Conservation (phyloP, 73 alveolate genomes). For the Paramecium sonneborni region DNA sequence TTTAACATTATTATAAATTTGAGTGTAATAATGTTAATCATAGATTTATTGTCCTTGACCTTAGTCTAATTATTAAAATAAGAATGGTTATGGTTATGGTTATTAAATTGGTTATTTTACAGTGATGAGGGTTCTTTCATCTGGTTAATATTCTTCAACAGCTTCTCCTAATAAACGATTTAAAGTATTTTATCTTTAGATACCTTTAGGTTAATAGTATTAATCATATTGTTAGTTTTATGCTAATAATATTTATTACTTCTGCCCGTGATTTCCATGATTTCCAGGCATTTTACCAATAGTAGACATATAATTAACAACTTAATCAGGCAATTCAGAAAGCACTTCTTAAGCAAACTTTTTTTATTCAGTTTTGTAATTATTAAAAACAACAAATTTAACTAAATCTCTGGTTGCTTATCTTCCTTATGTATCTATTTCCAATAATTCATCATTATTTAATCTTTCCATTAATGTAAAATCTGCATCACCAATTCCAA, state of each 20-base stretch:
- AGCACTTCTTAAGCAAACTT: conserved; percentile 62
- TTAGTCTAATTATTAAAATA: background rate
- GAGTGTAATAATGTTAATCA: background rate
- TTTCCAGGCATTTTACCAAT: background rate
- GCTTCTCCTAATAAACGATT: background rate
- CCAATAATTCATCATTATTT: conserved; percentile 58
- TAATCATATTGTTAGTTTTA: background rate
- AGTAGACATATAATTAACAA: conserved; percentile 31
- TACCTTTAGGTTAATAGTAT: background rate
- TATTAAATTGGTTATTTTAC: background rate
- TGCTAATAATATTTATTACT: background rate
- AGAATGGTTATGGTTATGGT: too few relatives aligned
- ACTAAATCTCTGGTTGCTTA: conserved; percentile 67
- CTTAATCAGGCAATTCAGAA: conserved; percentile 69
- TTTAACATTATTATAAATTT: background rate
- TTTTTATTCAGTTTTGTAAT: conserved; percentile 43
- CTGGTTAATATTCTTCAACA: background rate
- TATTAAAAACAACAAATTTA: conserved; percentile 69
- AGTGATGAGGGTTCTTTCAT: background rate
- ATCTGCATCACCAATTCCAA: conserved; percentile 74
- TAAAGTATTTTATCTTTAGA: background rate
- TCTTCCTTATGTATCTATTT: conserved; percentile 49
- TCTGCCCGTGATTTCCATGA: background rate
- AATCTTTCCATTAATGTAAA: conserved; percentile 64
- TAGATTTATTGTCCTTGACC: background rate